A percentile compares a stretch with the other conserved stretches of the same genome.
phyloP scores from a whole-genome alignment of 129 eudicot species.

The Centaurea solstitialis region DNA sequence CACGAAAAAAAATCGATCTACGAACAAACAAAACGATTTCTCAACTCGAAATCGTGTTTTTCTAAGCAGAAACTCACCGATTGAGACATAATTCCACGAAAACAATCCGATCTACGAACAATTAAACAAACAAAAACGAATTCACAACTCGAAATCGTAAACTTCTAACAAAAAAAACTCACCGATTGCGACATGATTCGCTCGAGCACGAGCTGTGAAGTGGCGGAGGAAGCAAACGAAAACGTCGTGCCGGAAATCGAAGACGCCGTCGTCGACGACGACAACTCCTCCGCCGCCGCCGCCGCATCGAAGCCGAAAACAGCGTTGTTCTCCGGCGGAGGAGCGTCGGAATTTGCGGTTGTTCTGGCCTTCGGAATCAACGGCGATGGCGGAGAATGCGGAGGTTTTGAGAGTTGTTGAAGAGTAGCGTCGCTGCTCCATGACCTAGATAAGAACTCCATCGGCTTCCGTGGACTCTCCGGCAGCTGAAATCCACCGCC shows the following conservation, averaged over 20 bases:
- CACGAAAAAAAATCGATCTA: neutral
- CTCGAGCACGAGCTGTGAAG: slow-evolving; percentile 97
- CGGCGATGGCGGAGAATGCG: slow-evolving; percentile 57
- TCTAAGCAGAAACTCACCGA: slow-evolving; percentile 8
- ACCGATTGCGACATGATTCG: slow-evolving; percentile 98
- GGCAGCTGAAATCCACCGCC: slow-evolving; percentile 62
- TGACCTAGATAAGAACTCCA: slow-evolving; percentile 90
- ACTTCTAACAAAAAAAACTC: slow-evolving; percentile 6
- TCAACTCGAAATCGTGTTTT: neutral
- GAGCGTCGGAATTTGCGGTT: slow-evolving; percentile 9
- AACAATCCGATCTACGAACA: neutral
- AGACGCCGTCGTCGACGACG: slow-evolving; percentile 2
- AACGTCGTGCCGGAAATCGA: slow-evolving; percentile 70
- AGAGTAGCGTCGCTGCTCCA: slow-evolving; percentile 89
- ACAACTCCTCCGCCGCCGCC: slow-evolving; percentile 34
- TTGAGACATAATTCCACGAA: neutral
- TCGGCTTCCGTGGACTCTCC: slow-evolving; percentile 84
- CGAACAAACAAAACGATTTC: neutral
- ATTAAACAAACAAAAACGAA: neutral
- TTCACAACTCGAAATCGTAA: neutral
- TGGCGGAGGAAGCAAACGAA: slow-evolving; percentile 92
- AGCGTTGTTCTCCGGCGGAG: slow-evolving; percentile 5
- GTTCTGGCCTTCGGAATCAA: slow-evolving; percentile 27
- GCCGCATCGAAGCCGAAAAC: slow-evolving; percentile 18
- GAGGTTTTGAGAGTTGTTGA: slow-evolving; percentile 56